Conservation (phyloP, 495 filamentous ascomycete species). For the Penicillium tannophilum region DNA sequence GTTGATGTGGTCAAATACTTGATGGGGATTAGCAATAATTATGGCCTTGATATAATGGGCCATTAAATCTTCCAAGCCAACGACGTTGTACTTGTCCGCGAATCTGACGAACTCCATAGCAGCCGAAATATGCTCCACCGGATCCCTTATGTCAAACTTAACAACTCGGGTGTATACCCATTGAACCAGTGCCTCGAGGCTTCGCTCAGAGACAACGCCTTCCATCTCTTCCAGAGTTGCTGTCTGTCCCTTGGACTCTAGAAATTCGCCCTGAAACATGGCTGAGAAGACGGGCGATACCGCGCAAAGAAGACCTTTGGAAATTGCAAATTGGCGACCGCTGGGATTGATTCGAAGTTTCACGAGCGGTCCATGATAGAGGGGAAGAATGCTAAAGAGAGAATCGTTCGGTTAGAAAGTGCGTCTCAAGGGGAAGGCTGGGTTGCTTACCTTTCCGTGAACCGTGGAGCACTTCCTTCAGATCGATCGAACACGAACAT, state of each 20-base stretch:
- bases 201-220: slow-evolving; percentile 22
- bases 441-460: too few species aligned
- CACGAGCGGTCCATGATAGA: slow-evolving; percentile 4
- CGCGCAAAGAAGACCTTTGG: slow-evolving; percentile 30
- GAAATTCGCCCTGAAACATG: slow-evolving; percentile 28
- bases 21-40: slow-evolving; percentile 18
- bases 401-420: too few species aligned
- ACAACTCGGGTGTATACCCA: slow-evolving; percentile 29
- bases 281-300: slow-evolving; percentile 26
- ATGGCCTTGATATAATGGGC: slow-evolving; percentile 20
- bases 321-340: slow-evolving; percentile 25
- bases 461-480: too few species aligned
- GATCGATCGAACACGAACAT: too few species aligned
- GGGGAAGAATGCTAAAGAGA: slow-evolving; percentile 15
- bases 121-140: slow-evolving; percentile 21
- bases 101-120: slow-evolving; percentile 31
- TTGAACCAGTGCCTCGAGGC: slow-evolving; percentile 31
- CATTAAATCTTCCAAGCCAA: slow-evolving; percentile 23
- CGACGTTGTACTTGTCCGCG: slow-evolving; percentile 28
- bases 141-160: slow-evolving; percentile 18
- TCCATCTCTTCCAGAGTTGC: slow-evolving; percentile 27
- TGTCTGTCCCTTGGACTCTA: slow-evolving; percentile 22
- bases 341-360: slow-evolving; percentile 11
- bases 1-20: too few species aligned
- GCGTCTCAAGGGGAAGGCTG: too few species aligned